Conservation (phyloP, 768 basidiomycete genomes). For the Podaxis pistillaris region DNA sequence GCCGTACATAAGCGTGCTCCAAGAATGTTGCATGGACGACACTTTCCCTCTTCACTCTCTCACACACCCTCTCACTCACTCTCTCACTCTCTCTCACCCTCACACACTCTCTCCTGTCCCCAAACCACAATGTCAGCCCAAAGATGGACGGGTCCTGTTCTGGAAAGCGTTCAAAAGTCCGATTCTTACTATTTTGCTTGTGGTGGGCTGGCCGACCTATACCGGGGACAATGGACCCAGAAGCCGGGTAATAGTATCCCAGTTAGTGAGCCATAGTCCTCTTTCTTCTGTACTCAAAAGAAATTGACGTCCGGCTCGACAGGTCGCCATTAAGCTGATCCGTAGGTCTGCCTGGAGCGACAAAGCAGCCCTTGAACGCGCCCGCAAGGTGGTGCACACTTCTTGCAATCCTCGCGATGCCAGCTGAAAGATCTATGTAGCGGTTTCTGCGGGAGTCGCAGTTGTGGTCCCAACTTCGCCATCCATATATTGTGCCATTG, state of each 20-base stretch:
- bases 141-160: background rate
- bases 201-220: conserved; percentile 19
- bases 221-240: conserved; percentile 14
- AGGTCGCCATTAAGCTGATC: conserved; percentile 17
- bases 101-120: no score
- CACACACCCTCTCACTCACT: no score
- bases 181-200: conserved; percentile 15
- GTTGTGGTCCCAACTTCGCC: conserved; percentile 15
- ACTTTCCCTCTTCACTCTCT: no score
- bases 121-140: background rate
- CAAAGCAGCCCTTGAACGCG: background rate
- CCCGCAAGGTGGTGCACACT: background rate
- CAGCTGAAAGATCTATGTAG: conserved; percentile 7
- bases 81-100: no score
- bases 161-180: conserved; percentile 4
- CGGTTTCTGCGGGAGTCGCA: conserved; percentile 16
- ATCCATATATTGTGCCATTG: conserved; percentile 19
- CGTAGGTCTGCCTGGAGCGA: conserved; percentile 7
- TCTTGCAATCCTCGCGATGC: background rate
- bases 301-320: background rate
- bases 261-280: background rate
- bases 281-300: background rate
- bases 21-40: no score
- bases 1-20: no score
- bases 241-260: background rate